Evolutionary conservation across 257 asterid genomes (phyloP).

Genomic region (Ballota nigra): DNA sequence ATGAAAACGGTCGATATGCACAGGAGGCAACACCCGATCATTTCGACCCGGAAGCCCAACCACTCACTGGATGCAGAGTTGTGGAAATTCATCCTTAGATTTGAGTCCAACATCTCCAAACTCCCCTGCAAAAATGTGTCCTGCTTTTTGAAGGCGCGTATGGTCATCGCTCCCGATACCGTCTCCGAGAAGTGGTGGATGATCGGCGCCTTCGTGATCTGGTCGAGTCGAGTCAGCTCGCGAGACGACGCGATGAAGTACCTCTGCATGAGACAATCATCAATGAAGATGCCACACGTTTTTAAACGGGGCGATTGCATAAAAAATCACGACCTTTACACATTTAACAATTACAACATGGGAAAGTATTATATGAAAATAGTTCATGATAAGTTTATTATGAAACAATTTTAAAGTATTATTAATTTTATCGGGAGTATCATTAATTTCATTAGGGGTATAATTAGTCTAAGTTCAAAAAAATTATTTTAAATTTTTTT

Average conservation of each 20-base stretch:
- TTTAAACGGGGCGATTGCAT: too few relatives aligned
- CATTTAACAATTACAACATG: too few relatives aligned
- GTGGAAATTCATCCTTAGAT: slow-evolving; percentile 62
- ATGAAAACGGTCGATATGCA: slow-evolving; percentile 49
- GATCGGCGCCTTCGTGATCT: slow-evolving; percentile 69
- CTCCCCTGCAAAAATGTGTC: slow-evolving; percentile 48
- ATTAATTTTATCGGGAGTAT: too few relatives aligned
- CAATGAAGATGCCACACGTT: background rate
- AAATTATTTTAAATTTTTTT: too few relatives aligned
- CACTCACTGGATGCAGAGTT: slow-evolving; percentile 70
- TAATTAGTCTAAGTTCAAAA: too few relatives aligned
- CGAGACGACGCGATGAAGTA: slow-evolving; percentile 67
- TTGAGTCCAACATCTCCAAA: slow-evolving; percentile 49
- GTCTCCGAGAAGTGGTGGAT: slow-evolving; percentile 77
- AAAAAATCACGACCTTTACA: too few relatives aligned
- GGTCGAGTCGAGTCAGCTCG: slow-evolving; percentile 64
- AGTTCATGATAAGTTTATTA: too few relatives aligned
- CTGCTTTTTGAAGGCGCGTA: slow-evolving; percentile 60
- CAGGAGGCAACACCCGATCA: slow-evolving; percentile 56
- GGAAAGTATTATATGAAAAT: too few relatives aligned
- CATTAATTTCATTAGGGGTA: too few relatives aligned
- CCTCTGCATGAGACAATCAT: slow-evolving; percentile 33
- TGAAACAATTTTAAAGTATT: too few relatives aligned
- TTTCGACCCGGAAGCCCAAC: slow-evolving; percentile 77
- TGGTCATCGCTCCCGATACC: slow-evolving; percentile 63